phyloP scores from a whole-genome alignment of 768 basidiomycete genomes.

The Lactarius hengduanensis region DNA sequence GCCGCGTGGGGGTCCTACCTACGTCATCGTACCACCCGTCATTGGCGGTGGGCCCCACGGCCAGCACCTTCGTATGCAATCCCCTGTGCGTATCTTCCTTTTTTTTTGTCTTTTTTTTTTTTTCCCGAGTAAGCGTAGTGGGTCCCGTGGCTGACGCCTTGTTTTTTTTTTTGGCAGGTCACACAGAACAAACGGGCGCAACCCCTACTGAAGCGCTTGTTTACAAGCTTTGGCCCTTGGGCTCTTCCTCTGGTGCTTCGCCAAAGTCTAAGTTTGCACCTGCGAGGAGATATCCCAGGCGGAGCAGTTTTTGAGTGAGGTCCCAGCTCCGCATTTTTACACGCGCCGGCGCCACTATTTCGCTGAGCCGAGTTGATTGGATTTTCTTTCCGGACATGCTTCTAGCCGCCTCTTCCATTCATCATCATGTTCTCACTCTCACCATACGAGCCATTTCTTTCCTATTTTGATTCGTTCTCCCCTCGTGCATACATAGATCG shows the following conservation, averaged over 20 bases:
- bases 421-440: not conserved
- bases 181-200: conserved; percentile 18
- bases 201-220: conserved; percentile 27
- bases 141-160: not conserved
- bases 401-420: conserved; percentile 6
- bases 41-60: not conserved
- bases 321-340: not conserved
- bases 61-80: conserved; percentile 17
- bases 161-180: conserved; percentile 13
- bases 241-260: conserved; percentile 14
- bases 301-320: conserved; percentile 13
- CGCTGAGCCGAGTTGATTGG: not conserved
- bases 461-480: not conserved
- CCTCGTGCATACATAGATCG: conserved; percentile 9
- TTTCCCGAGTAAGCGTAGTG: conserved; percentile 1
- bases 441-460: not conserved
- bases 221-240: conserved; percentile 25
- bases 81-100: conserved; percentile 10
- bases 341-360: not conserved
- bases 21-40: conserved; percentile 23
- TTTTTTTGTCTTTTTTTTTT: conserved; percentile 8
- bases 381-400: not conserved
- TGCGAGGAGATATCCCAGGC: conserved; percentile 16
- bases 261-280: conserved; percentile 20
- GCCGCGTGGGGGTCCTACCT: conserved; percentile 19